Evolutionary conservation across 176 grass and related monocot genomes (phyloP).

Genomic region (Alloteropsis semialata): DNA sequence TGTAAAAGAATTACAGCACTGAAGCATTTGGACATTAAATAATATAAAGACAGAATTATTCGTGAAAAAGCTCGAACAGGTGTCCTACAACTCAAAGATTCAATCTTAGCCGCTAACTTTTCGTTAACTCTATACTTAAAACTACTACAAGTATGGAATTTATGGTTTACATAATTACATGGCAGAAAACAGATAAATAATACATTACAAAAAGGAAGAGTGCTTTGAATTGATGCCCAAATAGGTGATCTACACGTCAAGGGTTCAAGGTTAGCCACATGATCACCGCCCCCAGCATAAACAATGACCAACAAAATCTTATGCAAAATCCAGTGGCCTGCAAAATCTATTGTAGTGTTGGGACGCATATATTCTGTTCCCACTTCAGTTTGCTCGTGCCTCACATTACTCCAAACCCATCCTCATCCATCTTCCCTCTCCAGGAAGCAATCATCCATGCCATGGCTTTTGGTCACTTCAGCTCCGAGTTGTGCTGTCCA

Average conservation of each 20-base stretch:
- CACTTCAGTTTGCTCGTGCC: not conserved
- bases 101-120: not conserved
- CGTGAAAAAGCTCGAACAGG: not conserved
- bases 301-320: not conserved
- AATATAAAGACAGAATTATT: not conserved
- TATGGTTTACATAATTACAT: not conserved
- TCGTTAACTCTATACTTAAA: not conserved
- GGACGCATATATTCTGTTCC: conserved; percentile 31
- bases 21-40: not conserved
- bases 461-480: not conserved
- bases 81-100: not conserved
- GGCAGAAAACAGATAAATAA: not conserved
- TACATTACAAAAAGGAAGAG: not conserved
- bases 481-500: not conserved
- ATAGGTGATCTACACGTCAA: not conserved
- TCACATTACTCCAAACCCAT: conserved; percentile 9
- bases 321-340: not conserved
- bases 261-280: not conserved
- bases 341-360: not conserved
- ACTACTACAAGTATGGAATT: not conserved
- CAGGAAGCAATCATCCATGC: not conserved
- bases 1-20: not conserved
- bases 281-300: not conserved
- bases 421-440: conserved; percentile 19
- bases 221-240: not conserved